Conservation (phyloP, 306 rosid genomes). For the Corylus avellana region DNA sequence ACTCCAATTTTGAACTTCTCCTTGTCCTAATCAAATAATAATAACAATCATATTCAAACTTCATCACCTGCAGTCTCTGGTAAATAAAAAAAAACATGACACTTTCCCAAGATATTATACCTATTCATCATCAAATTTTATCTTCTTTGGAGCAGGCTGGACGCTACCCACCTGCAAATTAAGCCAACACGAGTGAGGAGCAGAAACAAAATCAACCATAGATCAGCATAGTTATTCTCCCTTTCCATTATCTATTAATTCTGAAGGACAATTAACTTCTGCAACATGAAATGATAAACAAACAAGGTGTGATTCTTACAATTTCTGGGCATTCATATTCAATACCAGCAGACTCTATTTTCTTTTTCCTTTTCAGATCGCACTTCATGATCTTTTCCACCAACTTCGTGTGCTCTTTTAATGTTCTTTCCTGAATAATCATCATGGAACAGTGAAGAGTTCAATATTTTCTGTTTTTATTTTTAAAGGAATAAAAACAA, state of each 20-base stretch:
- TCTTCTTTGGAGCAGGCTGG: slow-evolving; percentile 83
- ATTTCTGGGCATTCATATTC: slow-evolving; percentile 85
- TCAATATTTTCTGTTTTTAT: not conserved
- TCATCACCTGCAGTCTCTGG: not conserved
- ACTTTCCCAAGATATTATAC: not conserved
- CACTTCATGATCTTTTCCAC: slow-evolving; percentile 62
- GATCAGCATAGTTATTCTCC: not conserved
- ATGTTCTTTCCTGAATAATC: slow-evolving; percentile 66
- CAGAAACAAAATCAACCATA: slow-evolving; percentile 11
- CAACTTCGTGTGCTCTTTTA: slow-evolving; percentile 64
- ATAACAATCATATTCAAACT: not conserved
- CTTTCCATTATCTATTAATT: not conserved
- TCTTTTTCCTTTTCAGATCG: slow-evolving; percentile 55
- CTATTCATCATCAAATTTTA: slow-evolving; percentile 56
- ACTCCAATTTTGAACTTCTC: not conserved
- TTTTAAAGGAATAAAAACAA: not conserved
- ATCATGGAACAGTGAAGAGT: slow-evolving; percentile 4
- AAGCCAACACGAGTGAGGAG: not conserved
- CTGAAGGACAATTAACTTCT: not conserved
- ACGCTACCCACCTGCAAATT: slow-evolving; percentile 58
- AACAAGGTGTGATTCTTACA: slow-evolving; percentile 45
- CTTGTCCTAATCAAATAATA: not conserved
- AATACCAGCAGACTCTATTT: slow-evolving; percentile 79
- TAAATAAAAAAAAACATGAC: not conserved
- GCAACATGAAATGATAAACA: not conserved